These are phyloP conservation scores for Picea glauca DNA, from an alignment of 75 land plant genomes.

Conservation along the genomic window DNA sequence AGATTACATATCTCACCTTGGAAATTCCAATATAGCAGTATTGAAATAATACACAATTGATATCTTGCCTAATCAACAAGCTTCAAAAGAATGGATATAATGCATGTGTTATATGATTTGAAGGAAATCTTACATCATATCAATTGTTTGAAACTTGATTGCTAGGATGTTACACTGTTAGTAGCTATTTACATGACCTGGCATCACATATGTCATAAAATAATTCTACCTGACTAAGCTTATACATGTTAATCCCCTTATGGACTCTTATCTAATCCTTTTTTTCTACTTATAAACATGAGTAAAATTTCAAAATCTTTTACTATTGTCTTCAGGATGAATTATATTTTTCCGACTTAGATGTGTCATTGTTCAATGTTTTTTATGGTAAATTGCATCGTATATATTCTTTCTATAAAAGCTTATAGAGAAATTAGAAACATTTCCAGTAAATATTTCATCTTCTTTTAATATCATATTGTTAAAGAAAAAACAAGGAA, in stretches of 20 bases:
- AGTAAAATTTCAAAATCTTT: background rate
- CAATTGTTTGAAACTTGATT: background rate
- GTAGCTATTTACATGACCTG: background rate
- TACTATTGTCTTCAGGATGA: background rate
- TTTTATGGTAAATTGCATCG: background rate
- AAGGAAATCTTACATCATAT: background rate
- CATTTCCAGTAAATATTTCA: background rate
- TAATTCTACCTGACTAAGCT: background rate
- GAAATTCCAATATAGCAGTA: background rate
- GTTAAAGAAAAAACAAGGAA: background rate
- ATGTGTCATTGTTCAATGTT: background rate
- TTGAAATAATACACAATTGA: background rate
- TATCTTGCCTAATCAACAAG: background rate
- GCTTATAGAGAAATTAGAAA: background rate
- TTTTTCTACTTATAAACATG: background rate
- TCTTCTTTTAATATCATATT: background rate
- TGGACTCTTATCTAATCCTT: background rate
- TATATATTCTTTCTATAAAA: background rate
- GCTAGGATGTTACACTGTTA: background rate
- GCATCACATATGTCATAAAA: background rate
- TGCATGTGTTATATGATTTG: background rate
- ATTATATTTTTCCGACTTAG: background rate
- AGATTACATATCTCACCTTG: background rate
- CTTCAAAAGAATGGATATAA: background rate
- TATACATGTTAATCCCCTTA: background rate